A percentile compares a stretch with the other conserved stretches of the same genome.
These are phyloP conservation scores for Tylopilus felleus DNA, from an alignment of 768 basidiomycete species.

Conservation along the genomic window DNA sequence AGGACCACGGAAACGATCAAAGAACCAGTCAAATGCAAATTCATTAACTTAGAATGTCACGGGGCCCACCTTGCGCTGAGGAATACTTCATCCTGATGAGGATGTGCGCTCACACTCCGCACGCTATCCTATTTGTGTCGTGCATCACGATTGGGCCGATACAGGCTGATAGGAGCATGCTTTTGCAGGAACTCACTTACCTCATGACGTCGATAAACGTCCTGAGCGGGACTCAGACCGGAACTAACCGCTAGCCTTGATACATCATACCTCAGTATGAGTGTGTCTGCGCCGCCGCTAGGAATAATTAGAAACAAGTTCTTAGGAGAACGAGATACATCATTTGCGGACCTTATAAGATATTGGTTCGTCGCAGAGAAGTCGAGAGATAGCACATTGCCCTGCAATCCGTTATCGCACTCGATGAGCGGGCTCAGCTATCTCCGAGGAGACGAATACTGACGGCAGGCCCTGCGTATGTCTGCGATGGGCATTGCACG, in stretches of 20 bases:
- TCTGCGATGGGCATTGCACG: slow-evolving; percentile 38
- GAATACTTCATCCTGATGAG: slow-evolving; percentile 64
- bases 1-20: slow-evolving; percentile 15
- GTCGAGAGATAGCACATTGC: slow-evolving; percentile 65
- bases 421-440: slow-evolving; percentile 11
- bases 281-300: slow-evolving; percentile 56
- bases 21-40: slow-evolving; percentile 15
- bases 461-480: slow-evolving; percentile 45
- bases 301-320: slow-evolving; percentile 3
- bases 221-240: slow-evolving; percentile 17
- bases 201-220: slow-evolving; percentile 32
- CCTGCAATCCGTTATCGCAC: slow-evolving; percentile 38
- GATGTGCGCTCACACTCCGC: slow-evolving; percentile 62
- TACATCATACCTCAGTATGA: slow-evolving; percentile 53
- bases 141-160: slow-evolving; percentile 13
- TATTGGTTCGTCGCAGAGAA: slow-evolving; percentile 67
- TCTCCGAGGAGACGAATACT: slow-evolving; percentile 28
- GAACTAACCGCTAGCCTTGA: slow-evolving; percentile 32
- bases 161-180: slow-evolving; percentile 19
- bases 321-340: slow-evolving; percentile 11
- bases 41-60: slow-evolving; percentile 12
- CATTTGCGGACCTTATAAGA: slow-evolving; percentile 58
- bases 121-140: slow-evolving; percentile 53
- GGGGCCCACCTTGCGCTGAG: slow-evolving; percentile 60
- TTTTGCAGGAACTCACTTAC: slow-evolving; percentile 17